Conservation (phyloP, 768 basidiomycete species). For the Exidia glandulosa region DNA sequence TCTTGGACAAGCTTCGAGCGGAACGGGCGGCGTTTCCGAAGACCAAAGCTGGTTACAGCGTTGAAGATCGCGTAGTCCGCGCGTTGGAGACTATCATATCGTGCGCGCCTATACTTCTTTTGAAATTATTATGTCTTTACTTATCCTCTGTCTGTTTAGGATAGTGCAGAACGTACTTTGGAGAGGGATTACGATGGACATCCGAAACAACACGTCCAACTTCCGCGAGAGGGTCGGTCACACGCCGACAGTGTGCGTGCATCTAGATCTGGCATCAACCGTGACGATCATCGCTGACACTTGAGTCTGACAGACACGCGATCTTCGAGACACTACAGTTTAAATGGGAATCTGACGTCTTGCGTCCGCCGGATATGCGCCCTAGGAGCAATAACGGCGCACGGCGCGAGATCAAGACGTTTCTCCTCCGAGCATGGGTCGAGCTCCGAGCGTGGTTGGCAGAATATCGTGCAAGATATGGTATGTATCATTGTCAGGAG, state of each 20-base stretch:
- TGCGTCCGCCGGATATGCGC: background rate
- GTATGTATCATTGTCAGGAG: background rate
- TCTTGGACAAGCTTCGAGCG: background rate
- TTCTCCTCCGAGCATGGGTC: background rate
- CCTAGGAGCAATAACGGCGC: background rate
- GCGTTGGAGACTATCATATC: background rate
- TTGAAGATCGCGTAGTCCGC: background rate
- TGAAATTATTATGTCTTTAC: background rate
- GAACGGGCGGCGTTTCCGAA: background rate
- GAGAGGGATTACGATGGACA: background rate
- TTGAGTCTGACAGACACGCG: too few relatives aligned
- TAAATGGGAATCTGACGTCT: background rate
- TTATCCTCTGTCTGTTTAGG: background rate
- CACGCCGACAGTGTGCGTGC: background rate
- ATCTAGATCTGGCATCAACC: too few relatives aligned
- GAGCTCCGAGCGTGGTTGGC: background rate
- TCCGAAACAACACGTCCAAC: background rate
- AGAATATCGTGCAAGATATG: background rate
- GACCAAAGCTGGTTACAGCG: background rate
- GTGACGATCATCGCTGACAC: too few relatives aligned
- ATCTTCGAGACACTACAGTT: background rate
- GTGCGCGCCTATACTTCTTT: background rate
- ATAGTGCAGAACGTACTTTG: background rate
- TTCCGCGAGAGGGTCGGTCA: background rate
- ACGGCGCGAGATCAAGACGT: background rate